Evolutionary conservation across 371 early-diverging fungal species (phyloP).

Genomic region (Quaeritorhiza haematococci): DNA sequence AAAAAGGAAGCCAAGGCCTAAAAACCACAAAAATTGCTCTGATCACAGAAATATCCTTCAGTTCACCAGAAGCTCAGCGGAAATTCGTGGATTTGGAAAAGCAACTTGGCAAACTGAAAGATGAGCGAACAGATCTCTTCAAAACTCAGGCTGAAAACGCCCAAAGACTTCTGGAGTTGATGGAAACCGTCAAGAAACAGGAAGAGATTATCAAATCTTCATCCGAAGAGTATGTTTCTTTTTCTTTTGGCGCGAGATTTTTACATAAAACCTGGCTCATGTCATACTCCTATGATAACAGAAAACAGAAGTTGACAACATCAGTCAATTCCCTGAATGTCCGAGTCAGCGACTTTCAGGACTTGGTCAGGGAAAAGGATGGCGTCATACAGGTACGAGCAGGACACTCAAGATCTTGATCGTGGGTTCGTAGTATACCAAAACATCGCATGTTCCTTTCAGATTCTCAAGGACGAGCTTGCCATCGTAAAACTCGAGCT

Average conservation of each 20-base stretch:
- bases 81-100: slow-evolving; percentile 68
- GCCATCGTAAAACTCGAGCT: slow-evolving; percentile 86
- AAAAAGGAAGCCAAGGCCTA: no score
- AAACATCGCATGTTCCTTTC: not conserved
- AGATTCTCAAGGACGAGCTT: slow-evolving; percentile 89
- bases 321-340: slow-evolving; percentile 12
- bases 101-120: slow-evolving; percentile 68
- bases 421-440: slow-evolving; percentile 13
- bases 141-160: slow-evolving; percentile 87
- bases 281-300: slow-evolving; percentile 20
- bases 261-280: not conserved
- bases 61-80: slow-evolving; percentile 47
- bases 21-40: no score
- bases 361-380: slow-evolving; percentile 72
- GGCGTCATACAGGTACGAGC: slow-evolving; percentile 70
- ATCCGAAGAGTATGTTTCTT: slow-evolving; percentile 59
- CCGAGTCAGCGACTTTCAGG: slow-evolving; percentile 49
- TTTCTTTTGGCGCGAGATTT: slow-evolving; percentile 1
- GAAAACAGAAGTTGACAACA: slow-evolving; percentile 44
- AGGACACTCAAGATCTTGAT: slow-evolving; percentile 4
- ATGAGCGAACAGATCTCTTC: slow-evolving; percentile 85
- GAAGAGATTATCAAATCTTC: slow-evolving; percentile 62
- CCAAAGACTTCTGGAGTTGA: slow-evolving; percentile 79
- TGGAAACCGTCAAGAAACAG: slow-evolving; percentile 63
- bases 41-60: no score